Evolutionary conservation across 805 yeast genomes (phyloP), one percentile per base, ranked within the genome.

Genomic region (Myxozyma neglecta): DNA sequence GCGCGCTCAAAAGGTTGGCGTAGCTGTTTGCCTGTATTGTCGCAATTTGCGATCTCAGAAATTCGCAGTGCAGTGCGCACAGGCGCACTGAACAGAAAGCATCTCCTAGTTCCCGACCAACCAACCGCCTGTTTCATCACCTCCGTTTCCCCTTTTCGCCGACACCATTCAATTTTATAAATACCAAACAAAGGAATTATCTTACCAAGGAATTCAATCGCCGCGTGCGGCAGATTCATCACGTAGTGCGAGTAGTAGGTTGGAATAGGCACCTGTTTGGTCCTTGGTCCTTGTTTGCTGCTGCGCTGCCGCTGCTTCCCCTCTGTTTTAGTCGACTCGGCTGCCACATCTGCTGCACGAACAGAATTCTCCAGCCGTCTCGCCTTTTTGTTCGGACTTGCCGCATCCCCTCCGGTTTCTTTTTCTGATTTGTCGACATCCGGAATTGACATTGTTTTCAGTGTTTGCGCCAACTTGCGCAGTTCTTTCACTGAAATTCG

Each of bases 221-320:
- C 97, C 49, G 91, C 82, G 71, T 90, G 99, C 2, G 99, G 99
- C 59, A 94, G 80, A 72, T 94, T 94, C 99, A 94, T 94, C 10
- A 90, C 96, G 70, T 85, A 94, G 71, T 91, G 92, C 49, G 83
- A 74, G 67, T 83, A 80, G 67, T 77, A 79, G 35, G 74, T 73
- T 0, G 97, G 81, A 35, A 67, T 49, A 24, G 53, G 90, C 37
- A 66, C 46, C 36, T 39, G 18, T 43, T 48, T 47, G 32, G 40
- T 40, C 39, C 34, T 48, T 40, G 47, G 51, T 43, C 47, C 29
- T 45, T 9, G 16, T 42, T 42, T 39, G 42, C 42, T 39, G 42
- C 18, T n/a, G 36, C 53, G 53, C 53, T 37, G 46, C 42, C 44
- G 32, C 32, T 43, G 16, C 47, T 32, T 35, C 29, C 37, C 40